These are phyloP conservation scores for Backusella tuberculispora DNA, from an alignment of 192 early-diverging fungal genomes.

Conservation along the genomic window DNA sequence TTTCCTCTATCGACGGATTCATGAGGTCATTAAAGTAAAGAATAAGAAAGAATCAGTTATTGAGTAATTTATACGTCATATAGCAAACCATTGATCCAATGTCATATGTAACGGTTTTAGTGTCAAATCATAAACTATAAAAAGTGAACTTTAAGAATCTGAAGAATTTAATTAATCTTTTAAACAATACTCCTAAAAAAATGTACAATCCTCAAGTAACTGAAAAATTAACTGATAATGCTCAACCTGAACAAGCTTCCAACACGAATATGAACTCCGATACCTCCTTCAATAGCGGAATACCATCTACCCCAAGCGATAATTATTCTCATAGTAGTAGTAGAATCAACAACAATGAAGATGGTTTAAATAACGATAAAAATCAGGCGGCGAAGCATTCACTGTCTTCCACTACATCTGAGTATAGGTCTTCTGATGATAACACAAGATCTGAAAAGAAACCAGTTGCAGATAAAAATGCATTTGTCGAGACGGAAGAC, in stretches of 20 bases:
- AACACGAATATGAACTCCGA: background rate
- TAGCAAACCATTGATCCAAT: background rate
- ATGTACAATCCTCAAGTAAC: background rate
- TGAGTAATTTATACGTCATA: background rate
- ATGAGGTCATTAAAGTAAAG: no score
- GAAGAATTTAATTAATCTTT: background rate
- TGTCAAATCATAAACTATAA: background rate
- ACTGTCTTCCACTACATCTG: no score
- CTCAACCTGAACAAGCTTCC: background rate
- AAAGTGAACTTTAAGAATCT: background rate
- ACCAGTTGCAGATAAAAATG: constrained; percentile 4
- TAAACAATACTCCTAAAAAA: background rate
- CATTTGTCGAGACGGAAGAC: constrained; percentile 2
- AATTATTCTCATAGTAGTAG: no score
- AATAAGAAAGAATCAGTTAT: background rate
- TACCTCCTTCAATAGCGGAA: background rate
- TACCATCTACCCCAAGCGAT: background rate
- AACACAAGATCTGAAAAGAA: background rate
- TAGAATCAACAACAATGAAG: no score
- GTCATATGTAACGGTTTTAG: background rate
- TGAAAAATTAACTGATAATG: background rate
- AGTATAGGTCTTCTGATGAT: background rate
- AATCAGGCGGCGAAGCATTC: no score
- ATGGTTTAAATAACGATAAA: no score
- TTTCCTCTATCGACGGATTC: no score